phyloP scores from a whole-genome alignment of 2,329 filamentous ascomycete species.

The Pseudogymnoascus sp. region DNA sequence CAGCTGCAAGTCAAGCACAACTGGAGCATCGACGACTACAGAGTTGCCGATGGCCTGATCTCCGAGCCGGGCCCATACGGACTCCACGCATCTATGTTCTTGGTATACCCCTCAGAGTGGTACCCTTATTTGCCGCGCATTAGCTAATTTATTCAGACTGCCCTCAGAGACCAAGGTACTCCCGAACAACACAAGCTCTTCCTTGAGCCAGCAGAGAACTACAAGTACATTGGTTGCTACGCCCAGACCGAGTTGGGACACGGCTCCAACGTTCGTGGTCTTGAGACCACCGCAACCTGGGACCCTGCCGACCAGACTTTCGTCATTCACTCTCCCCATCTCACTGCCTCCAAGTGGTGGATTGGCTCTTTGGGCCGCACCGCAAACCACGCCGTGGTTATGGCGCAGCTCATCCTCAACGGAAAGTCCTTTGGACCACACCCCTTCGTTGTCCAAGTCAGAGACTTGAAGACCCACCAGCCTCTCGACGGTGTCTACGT shows the following conservation, averaged over 20 bases:
- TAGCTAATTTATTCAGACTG: constrained; percentile 38
- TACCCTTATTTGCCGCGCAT: not conserved
- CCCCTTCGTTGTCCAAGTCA: constrained; percentile 68
- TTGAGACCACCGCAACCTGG: constrained; percentile 46
- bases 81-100: constrained; percentile 61
- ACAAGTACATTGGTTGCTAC: constrained; percentile 70
- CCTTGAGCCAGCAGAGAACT: constrained; percentile 57
- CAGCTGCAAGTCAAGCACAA: constrained; percentile 57
- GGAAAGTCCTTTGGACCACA: constrained; percentile 66
- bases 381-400: constrained; percentile 69
- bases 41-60: constrained; percentile 57
- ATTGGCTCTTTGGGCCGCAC: constrained; percentile 69
- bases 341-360: constrained; percentile 79
- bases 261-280: constrained; percentile 64
- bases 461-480: constrained; percentile 60
- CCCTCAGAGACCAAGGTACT: constrained; percentile 61
- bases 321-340: constrained; percentile 60
- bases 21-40: constrained; percentile 58
- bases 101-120: constrained; percentile 35
- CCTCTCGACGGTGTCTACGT: constrained; percentile 62
- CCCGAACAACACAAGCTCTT: constrained; percentile 67
- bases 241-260: constrained; percentile 75
- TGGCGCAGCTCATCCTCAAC: constrained; percentile 63
- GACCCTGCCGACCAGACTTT: constrained; percentile 66
- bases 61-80: constrained; percentile 67